A percentile compares a stretch with the other conserved stretches of the same genome.
phyloP scores from a whole-genome alignment of 108 stramenopile genomes.

The Cyclotella baltica region DNA sequence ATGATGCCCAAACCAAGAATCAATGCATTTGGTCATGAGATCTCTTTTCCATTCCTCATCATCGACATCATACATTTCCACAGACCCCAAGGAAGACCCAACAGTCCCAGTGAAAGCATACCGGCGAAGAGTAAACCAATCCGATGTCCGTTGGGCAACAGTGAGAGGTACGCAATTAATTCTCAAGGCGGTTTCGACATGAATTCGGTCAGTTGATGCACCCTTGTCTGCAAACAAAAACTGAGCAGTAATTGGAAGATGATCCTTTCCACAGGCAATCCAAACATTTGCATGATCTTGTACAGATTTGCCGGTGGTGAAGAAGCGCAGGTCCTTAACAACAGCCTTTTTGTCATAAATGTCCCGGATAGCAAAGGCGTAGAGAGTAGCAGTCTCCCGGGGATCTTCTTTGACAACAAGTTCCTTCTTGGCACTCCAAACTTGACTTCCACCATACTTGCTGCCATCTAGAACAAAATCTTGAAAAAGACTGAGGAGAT shows the following conservation, averaged over 20 bases:
- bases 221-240: neutral
- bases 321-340: conserved; percentile 2
- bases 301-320: neutral
- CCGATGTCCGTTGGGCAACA: neutral
- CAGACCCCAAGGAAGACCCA: too few relatives aligned
- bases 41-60: conserved; percentile 1
- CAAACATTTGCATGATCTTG: neutral
- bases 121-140: conserved; percentile 6
- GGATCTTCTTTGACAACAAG: neutral
- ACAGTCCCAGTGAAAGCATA: conserved; percentile 9
- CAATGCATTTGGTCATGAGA: neutral
- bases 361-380: conserved; percentile 7
- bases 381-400: neutral
- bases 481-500: neutral
- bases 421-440: neutral
- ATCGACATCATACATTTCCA: neutral
- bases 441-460: neutral
- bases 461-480: neutral
- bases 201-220: neutral
- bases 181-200: neutral
- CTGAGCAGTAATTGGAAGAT: neutral
- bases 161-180: neutral
- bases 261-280: neutral
- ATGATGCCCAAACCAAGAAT: conserved; percentile 9
- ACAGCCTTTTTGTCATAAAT: conserved; percentile 6